Base-by-base conservation (phyloP, 371 early-diverging fungal genomes). In the Apophysomyces ossiformis region DNA sequence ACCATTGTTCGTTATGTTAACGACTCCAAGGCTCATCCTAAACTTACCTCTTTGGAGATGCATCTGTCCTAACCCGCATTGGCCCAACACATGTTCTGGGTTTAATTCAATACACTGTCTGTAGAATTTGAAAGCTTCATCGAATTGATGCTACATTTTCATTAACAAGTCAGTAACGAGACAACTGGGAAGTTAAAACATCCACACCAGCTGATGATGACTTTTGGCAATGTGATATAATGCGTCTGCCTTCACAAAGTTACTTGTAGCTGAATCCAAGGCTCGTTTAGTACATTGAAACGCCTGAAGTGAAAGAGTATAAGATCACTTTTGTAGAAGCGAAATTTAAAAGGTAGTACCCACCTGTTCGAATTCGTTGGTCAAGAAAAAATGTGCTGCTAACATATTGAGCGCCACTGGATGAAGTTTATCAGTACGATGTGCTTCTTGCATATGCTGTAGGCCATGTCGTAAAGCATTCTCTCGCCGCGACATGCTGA, bases 11-110 rank as follows among this genome's bases (percentile, higher is more conserved):
- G 32, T 26, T 26, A 26, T 2, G 3, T 26, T 26, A 26, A 26
- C 3, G 32, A 26, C 32, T 43, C 16, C 32, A 36, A 58, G 5
- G 15, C 7, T 37, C 13, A n/a, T 5, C 9, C 13, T 35, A 7
- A 5, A 39, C 9, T 60, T 65, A 74, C 78, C 77, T 66, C 78
- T 74, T 41, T 84, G 77, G 35, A 90, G 60, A 59, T 77, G 77
- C 82, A 90, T 88, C 75, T 95, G 91, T 0, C 92, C 95, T 46
- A 94, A 73, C 7, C 92, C 92, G 69, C 86, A 94, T 65, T 90
- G 91, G n/a, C 90, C 89, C 59, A 88, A 60, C 0, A 83, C 50
- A 58, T 95, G 90, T 13, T 85, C 73, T 0, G 89, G 86, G 75
- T 93, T 88, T 59, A 89, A 75, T 16, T 82, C 77, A n/a, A 86